These are phyloP conservation scores for Epichloe hybrida DNA, from an alignment of 2,329 filamentous ascomycete species.

Conservation along the genomic window DNA sequence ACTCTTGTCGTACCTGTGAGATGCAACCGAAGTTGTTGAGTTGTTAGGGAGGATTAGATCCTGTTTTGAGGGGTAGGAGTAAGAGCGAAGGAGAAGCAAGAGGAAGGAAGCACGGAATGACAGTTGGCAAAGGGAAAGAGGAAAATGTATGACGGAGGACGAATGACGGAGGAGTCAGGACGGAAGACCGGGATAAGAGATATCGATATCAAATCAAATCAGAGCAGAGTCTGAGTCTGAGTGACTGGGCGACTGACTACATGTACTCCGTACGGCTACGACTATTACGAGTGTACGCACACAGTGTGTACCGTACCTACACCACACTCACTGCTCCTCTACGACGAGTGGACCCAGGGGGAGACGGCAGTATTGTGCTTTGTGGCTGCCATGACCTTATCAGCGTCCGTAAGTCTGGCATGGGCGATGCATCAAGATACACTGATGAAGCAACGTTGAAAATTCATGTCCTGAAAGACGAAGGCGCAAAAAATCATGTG, in stretches of 20 bases:
- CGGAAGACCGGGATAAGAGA: neutral
- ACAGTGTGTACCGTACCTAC: no score
- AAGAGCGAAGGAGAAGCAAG: constrained; percentile 1
- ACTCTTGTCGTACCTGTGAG: constrained; percentile 2
- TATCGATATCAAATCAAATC: neutral
- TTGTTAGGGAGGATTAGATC: neutral
- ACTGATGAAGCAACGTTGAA: no score
- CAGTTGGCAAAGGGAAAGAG: neutral
- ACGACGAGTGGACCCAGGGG: no score
- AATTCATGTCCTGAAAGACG: no score
- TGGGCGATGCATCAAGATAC: no score
- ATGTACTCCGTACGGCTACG: no score
- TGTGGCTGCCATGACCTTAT: neutral
- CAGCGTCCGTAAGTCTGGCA: neutral
- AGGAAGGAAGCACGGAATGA: constrained; percentile 3
- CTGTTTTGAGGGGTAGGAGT: neutral
- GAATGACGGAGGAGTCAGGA: neutral
- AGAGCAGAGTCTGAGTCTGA: neutral
- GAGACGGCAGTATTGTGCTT: neutral
- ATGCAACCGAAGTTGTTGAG: neutral
- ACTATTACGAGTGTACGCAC: no score
- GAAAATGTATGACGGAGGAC: constrained; percentile 5
- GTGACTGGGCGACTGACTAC: no score
- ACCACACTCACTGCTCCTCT: neutral
- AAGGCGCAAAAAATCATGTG: no score